phyloP scores from a whole-genome alignment of 495 filamentous ascomycete genomes.

The Annulohypoxylon nitens region DNA sequence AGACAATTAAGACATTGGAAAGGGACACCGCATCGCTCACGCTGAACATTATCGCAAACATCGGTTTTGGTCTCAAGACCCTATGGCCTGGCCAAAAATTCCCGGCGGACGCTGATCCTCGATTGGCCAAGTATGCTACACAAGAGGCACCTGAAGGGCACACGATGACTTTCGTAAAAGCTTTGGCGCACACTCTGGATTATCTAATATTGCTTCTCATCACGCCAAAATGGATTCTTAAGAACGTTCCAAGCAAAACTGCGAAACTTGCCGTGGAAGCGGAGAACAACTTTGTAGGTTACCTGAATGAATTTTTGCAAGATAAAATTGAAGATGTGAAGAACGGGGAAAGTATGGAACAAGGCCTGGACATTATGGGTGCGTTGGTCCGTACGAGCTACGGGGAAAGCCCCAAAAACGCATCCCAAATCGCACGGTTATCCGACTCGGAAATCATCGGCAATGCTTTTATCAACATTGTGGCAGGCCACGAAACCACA shows the following conservation, averaged over 20 bases:
- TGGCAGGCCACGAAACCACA: constrained; percentile 80
- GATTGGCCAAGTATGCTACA: constrained; percentile 59
- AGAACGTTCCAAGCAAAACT: constrained; percentile 64
- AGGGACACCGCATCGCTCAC: constrained; percentile 72
- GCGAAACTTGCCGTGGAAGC: constrained; percentile 63
- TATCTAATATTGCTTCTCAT: constrained; percentile 68
- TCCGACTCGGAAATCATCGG: constrained; percentile 73
- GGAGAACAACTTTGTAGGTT: constrained; percentile 71
- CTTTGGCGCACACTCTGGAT: constrained; percentile 65
- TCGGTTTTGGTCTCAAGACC: constrained; percentile 72
- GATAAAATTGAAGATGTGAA: constrained; percentile 66
- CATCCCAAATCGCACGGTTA: constrained; percentile 49
- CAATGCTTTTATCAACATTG: constrained; percentile 77
- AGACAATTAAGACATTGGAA: constrained; percentile 64
- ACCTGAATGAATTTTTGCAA: constrained; percentile 73
- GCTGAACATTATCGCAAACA: constrained; percentile 76
- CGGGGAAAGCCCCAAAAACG: constrained; percentile 40
- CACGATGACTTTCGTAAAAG: constrained; percentile 70
- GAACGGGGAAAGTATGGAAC: constrained; percentile 55
- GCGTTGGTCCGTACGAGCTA: constrained; percentile 64
- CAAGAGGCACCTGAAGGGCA: constrained; percentile 64
- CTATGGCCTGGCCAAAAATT: constrained; percentile 66
- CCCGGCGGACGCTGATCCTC: constrained; percentile 55
- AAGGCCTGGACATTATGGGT: constrained; percentile 75
- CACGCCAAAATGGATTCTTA: constrained; percentile 62